A percentile compares a stretch with the other conserved stretches of the same genome.
Conservation (phyloP, 2,329 filamentous ascomycete genomes). For the Trichoderma citrinoviride region DNA sequence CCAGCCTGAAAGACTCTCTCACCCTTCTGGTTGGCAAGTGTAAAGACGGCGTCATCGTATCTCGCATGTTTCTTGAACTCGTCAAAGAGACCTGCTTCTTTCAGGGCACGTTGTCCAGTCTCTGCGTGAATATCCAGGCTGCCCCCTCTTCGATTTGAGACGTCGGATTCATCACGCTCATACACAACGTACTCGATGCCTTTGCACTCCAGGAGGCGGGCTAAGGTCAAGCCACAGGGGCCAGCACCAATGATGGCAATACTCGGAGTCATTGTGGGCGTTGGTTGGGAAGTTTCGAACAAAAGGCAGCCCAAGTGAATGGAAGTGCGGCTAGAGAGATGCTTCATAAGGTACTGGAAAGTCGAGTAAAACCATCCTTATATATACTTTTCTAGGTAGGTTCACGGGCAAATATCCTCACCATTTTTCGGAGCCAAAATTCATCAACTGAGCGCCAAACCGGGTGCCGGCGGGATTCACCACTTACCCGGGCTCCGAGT, state of each 20-base stretch:
- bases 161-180: slow-evolving; percentile 44
- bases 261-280: slow-evolving; percentile 4
- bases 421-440: not conserved
- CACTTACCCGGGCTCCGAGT: not conserved
- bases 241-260: slow-evolving; percentile 51
- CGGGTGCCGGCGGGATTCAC: not conserved
- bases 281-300: not conserved
- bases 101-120: slow-evolving; percentile 51
- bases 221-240: slow-evolving; percentile 41
- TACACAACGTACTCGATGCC: slow-evolving; percentile 49
- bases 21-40: slow-evolving; percentile 45
- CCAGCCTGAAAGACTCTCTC: slow-evolving; percentile 35
- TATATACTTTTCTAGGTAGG: not conserved
- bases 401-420: not conserved
- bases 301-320: no score
- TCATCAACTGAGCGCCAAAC: not conserved
- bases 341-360: not conserved
- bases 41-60: slow-evolving; percentile 48
- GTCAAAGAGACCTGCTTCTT: slow-evolving; percentile 48
- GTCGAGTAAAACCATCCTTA: not conserved
- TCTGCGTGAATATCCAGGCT: slow-evolving; percentile 53
- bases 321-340: not conserved
- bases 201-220: slow-evolving; percentile 49
- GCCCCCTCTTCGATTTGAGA: slow-evolving; percentile 49
- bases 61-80: slow-evolving; percentile 48